phyloP scores from a whole-genome alignment of 2,329 filamentous ascomycete species.

The Ophiostoma montium region DNA sequence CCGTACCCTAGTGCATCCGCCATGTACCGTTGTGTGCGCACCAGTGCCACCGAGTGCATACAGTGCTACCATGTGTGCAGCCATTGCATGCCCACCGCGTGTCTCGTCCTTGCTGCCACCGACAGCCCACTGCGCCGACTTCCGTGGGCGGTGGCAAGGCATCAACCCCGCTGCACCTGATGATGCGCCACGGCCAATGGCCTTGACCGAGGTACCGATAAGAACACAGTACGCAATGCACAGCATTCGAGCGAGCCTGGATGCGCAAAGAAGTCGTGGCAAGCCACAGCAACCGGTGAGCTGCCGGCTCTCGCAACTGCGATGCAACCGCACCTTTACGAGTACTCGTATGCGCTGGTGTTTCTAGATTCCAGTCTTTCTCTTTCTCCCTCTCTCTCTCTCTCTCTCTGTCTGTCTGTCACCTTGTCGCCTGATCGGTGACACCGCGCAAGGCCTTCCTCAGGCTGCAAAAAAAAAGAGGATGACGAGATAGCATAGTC shows the following conservation, averaged over 20 bases:
- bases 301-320: background rate
- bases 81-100: background rate
- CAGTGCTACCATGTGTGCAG: background rate
- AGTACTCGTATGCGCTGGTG: no score
- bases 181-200: background rate
- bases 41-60: background rate
- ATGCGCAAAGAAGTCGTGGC: background rate
- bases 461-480: no score
- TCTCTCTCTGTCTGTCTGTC: background rate
- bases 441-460: no score
- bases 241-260: background rate
- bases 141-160: background rate
- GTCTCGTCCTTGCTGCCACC: background rate
- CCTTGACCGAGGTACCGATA: conserved; percentile 10
- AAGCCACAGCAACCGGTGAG: conserved; percentile 4
- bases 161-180: background rate
- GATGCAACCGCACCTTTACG: background rate
- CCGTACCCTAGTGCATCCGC: background rate
- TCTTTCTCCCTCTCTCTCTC: no score
- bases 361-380: no score
- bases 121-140: background rate
- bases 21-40: background rate
- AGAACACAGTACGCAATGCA: background rate
- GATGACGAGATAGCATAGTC: no score
- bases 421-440: no score